Conservation (phyloP, 192 early-diverging fungal genomes). For the Gaertneriomyces semiglobifer region DNA sequence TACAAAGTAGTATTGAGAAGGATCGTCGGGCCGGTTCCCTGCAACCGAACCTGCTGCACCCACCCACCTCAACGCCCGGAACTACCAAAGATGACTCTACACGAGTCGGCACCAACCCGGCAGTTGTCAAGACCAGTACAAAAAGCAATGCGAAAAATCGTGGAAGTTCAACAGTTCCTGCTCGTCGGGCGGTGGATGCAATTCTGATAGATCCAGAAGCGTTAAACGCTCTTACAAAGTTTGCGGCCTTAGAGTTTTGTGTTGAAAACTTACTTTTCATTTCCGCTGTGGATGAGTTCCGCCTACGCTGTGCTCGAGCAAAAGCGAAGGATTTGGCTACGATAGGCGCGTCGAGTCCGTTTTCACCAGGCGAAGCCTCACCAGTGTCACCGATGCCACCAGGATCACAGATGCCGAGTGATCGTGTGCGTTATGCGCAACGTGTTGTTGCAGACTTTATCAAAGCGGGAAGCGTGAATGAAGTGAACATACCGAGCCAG, state of each 20-base stretch:
- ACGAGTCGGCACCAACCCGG: neutral
- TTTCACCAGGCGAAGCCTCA: no score
- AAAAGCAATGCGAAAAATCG: neutral
- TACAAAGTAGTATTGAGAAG: neutral
- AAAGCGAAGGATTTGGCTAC: neutral
- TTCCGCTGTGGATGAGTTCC: constrained; percentile 13
- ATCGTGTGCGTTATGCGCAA: constrained; percentile 8
- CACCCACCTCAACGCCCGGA: neutral
- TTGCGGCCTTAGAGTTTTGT: constrained; percentile 17
- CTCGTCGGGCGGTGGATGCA: constrained; percentile 16
- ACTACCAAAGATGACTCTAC: neutral
- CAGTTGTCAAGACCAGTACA: neutral
- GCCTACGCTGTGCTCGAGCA: neutral
- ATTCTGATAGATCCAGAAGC: constrained; percentile 5
- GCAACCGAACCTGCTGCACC: neutral
- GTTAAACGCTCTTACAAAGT: constrained; percentile 12
- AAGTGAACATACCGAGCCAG: constrained; percentile 20
- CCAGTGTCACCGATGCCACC: no score
- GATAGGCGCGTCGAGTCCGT: no score
- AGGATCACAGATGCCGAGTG: neutral
- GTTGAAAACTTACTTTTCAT: constrained; percentile 23
- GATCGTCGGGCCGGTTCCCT: neutral
- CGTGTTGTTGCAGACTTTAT: constrained; percentile 7
- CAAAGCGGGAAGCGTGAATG: constrained; percentile 9
- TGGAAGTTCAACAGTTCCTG: neutral